phyloP scores from a whole-genome alignment of 2,329 filamentous ascomycete species.

The Myriosclerotinia curreyana region DNA sequence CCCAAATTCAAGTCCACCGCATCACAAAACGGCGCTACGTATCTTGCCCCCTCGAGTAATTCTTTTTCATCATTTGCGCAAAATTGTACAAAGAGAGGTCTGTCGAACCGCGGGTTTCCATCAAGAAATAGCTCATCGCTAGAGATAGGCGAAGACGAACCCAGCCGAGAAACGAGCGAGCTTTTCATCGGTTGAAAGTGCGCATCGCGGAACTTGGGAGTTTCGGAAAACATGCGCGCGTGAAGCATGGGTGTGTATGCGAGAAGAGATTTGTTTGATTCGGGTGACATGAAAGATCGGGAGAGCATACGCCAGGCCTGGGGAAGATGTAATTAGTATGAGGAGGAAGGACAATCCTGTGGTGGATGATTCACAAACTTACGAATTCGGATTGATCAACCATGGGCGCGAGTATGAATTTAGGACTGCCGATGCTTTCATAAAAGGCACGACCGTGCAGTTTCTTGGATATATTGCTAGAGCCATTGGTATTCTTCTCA shows the following conservation, averaged over 20 bases:
- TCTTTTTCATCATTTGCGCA: constrained; percentile 85
- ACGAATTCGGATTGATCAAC: constrained; percentile 98
- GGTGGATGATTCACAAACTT: constrained; percentile 41
- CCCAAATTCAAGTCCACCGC: constrained; percentile 94
- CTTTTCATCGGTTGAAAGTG: constrained; percentile 66
- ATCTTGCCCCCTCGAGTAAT: constrained; percentile 72
- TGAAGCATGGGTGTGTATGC: constrained; percentile 97
- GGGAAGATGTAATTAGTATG: constrained; percentile 20
- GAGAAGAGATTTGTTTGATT: constrained; percentile 63
- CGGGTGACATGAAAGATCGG: constrained; percentile 79
- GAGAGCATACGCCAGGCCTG: constrained; percentile 96
- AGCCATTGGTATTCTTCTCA: constrained; percentile 14
- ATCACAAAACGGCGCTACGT: constrained; percentile 84
- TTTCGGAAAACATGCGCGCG: constrained; percentile 80
- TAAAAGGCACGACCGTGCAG: constrained; percentile 87
- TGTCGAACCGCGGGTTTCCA: constrained; percentile 78
- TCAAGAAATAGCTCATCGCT: constrained; percentile 62
- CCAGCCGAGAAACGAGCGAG: constrained; percentile 35
- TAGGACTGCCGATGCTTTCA: constrained; percentile 88
- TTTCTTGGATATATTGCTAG: constrained; percentile 46
- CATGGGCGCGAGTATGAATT: constrained; percentile 91
- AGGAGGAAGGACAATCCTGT: neutral
- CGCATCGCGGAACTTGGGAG: constrained; percentile 68
- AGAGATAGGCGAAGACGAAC: constrained; percentile 31
- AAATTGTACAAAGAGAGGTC: constrained; percentile 94